These are phyloP conservation scores for Spiraea crenata DNA, from an alignment of 331 rosid species.

Conservation along the genomic window DNA sequence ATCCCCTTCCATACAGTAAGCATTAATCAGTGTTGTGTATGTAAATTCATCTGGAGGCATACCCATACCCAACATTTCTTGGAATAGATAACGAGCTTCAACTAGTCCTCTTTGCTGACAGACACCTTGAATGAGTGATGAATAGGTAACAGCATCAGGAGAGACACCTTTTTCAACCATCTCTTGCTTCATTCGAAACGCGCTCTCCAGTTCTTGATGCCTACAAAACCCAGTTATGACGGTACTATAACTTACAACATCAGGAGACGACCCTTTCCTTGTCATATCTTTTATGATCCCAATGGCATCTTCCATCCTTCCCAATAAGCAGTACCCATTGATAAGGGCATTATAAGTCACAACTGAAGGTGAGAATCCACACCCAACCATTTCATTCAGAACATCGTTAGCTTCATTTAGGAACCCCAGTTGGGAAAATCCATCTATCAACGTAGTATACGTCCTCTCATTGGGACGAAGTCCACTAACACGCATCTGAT, in stretches of 20 bases:
- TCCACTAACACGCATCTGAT: constrained; percentile 69
- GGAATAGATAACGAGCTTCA: constrained; percentile 71
- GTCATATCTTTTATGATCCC: constrained; percentile 53
- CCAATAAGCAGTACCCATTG: constrained; percentile 69
- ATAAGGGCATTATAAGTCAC: constrained; percentile 75
- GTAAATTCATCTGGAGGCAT: constrained; percentile 66
- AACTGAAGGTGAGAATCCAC: constrained; percentile 71
- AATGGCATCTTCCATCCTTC: constrained; percentile 66
- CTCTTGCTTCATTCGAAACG: constrained; percentile 60
- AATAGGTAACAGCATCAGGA: constrained; percentile 64
- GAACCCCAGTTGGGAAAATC: constrained; percentile 70
- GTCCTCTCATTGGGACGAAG: constrained; percentile 77
- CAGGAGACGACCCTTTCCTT: constrained; percentile 58
- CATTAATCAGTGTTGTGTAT: constrained; percentile 82
- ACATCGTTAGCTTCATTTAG: constrained; percentile 61
- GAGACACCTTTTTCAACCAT: constrained; percentile 66
- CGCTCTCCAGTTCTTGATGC: constrained; percentile 59
- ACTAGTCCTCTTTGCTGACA: constrained; percentile 54
- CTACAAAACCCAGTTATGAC: constrained; percentile 72
- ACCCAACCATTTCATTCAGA: constrained; percentile 61
- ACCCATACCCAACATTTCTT: constrained; percentile 55
- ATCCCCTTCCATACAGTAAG: constrained; percentile 72
- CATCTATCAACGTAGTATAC: constrained; percentile 72
- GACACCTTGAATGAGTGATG: constrained; percentile 80
- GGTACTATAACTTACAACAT: constrained; percentile 83